Evolutionary conservation across 192 early-diverging fungal species (phyloP).

Genomic region (Gaertneriomyces sp.): DNA sequence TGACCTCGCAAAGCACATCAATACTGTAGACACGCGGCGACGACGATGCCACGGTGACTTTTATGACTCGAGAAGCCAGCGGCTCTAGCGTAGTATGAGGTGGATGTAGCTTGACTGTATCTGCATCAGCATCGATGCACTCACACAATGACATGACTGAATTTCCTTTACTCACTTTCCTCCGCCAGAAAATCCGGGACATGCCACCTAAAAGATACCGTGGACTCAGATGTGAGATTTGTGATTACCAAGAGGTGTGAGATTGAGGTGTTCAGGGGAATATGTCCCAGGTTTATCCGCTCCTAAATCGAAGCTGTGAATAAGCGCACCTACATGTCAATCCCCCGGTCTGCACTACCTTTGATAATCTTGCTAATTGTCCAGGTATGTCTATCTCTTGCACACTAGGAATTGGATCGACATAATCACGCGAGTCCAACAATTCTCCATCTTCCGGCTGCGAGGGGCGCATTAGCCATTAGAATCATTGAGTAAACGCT

Average conservation of each 20-base stretch:
- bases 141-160: not conserved
- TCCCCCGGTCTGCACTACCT: constrained; percentile 3
- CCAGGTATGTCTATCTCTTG: constrained; percentile 36
- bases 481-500: not conserved
- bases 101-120: not conserved
- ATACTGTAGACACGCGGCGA: constrained; percentile 30
- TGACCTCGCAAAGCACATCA: constrained; percentile 46
- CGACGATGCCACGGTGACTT: not conserved
- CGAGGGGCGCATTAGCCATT: not conserved
- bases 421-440: constrained; percentile 17
- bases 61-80: constrained; percentile 8
- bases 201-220: constrained; percentile 47
- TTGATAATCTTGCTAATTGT: constrained; percentile 38
- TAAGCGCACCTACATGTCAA: not conserved
- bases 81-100: not conserved
- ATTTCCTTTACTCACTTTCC: constrained; percentile 4
- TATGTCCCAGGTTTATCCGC: constrained; percentile 49
- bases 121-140: not conserved
- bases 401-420: constrained; percentile 40
- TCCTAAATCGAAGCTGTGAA: constrained; percentile 29
- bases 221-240: constrained; percentile 28
- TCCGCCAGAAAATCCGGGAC: constrained; percentile 18
- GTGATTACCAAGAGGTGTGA: constrained; percentile 42
- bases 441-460: not conserved
- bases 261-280: constrained; percentile 38